Evolutionary conservation across 768 basidiomycete genomes (phyloP), one percentile per base, ranked within the genome.

Genomic region (Macrolepiota dolichaula): DNA sequence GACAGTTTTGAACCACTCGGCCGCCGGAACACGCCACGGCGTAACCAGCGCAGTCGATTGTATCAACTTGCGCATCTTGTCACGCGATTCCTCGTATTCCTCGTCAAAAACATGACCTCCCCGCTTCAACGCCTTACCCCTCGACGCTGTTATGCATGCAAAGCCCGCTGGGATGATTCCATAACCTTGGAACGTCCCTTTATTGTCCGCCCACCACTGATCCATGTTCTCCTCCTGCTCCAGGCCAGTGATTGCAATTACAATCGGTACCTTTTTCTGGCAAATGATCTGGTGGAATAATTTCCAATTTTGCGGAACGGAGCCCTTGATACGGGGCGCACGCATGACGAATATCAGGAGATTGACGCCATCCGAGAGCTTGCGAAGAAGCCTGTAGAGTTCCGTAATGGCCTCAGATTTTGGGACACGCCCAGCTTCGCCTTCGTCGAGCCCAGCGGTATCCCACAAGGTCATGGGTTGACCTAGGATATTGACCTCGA

Each of bases 311-410:
- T 71, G 69, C 27, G 72, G 67, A 29, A 71, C 62, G 3, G 72
- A 65, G 19, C 70, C 67, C 53, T 67, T 70, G 58, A 79, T 69
- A 58, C 76, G 67, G 15, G 78, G 73, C 27, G 72, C 76, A 4
- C 74, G 75, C 65, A 78, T 74, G 44, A 73, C 73, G 64, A 73
- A 80, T 15, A 80, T 63, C 47, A 81, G 73, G 36, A 81, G 70
- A 68, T 69, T 72, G 56, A 81, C 62, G 17, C 79, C 77, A 12
- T 58, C 62, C 1, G 71, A 61, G 25, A 81, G 68, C 10, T 65
- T 71, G 11, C 69, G 71, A 35, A 82, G 66, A 35, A 82, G 65
- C 2, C 42, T 35, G 57, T 67, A 72, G n/a, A 74, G 65, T n/a
- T 66, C 57, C 6, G 61, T 51, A n/a, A 73, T 65, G 6, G 72